phyloP scores from a whole-genome alignment of 2,329 filamentous ascomycete species.

The Triangularia setosa region DNA sequence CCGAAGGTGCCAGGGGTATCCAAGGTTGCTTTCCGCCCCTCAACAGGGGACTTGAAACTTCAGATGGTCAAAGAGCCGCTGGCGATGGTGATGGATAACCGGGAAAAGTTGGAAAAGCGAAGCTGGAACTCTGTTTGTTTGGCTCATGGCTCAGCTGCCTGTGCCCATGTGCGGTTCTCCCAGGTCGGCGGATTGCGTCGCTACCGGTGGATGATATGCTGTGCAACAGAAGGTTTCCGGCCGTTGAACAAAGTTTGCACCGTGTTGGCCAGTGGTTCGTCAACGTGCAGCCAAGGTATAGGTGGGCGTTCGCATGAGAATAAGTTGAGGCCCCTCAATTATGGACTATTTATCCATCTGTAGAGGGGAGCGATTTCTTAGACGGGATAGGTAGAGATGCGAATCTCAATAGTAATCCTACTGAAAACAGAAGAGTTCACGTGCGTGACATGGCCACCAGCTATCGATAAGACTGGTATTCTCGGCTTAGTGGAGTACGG shows the following conservation, averaged over 20 bases:
- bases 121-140: background rate
- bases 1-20: background rate
- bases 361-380: too few species aligned
- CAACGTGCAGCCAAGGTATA: background rate
- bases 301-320: background rate
- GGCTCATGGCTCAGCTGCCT: background rate
- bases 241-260: background rate
- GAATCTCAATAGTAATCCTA: too few species aligned
- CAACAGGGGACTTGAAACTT: background rate
- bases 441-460: background rate
- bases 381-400: too few species aligned
- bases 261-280: background rate
- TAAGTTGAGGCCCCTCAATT: background rate
- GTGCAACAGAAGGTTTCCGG: background rate
- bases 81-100: background rate
- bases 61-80: background rate
- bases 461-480: conserved; percentile 18
- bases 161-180: background rate
- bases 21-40: background rate
- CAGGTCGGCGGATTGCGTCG: background rate
- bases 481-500: conserved; percentile 16
- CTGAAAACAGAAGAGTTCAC: background rate
- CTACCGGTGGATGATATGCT: too few species aligned
- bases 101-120: background rate
- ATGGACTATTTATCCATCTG: background rate